These are phyloP conservation scores for Pythium scleroteichum DNA, from an alignment of 352 stramenopile genomes.

Conservation along the genomic window DNA sequence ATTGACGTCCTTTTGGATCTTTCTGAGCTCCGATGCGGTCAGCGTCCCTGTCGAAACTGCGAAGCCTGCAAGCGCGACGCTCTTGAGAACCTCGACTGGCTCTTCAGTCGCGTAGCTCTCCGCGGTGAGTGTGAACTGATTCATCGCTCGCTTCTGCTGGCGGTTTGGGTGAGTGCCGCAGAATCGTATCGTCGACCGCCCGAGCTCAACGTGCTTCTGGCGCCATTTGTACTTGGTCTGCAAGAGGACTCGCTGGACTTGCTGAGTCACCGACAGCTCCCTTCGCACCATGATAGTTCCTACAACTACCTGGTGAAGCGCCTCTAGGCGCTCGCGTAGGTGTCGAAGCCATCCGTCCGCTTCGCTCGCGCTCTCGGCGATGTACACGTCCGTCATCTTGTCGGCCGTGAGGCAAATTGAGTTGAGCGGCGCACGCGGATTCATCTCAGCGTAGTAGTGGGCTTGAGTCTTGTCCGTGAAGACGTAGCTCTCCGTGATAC, in stretches of 20 bases:
- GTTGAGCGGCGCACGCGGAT: constrained; percentile 47
- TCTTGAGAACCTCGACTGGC: constrained; percentile 48
- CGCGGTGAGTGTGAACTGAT: constrained; percentile 64
- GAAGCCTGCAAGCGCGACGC: constrained; percentile 20
- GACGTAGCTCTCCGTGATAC: constrained; percentile 55
- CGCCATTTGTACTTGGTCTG: constrained; percentile 76
- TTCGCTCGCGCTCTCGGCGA: constrained; percentile 51
- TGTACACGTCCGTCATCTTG: constrained; percentile 57
- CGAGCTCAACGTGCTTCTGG: constrained; percentile 52
- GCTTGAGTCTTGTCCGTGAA: constrained; percentile 50
- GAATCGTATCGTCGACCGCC: constrained; percentile 52
- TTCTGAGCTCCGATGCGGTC: constrained; percentile 18
- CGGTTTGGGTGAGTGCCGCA: constrained; percentile 27
- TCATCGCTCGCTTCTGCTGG: constrained; percentile 41
- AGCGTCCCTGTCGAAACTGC: constrained; percentile 21
- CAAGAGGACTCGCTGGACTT: constrained; percentile 54
- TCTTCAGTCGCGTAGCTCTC: constrained; percentile 62
- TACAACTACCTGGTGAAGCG: constrained; percentile 49
- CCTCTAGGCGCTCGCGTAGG: constrained; percentile 51
- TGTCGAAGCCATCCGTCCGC: constrained; percentile 49
- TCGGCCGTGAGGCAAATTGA: constrained; percentile 70
- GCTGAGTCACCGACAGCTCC: constrained; percentile 42
- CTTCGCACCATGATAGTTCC: constrained; percentile 56
- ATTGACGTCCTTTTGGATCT: constrained; percentile 22
- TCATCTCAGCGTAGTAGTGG: constrained; percentile 66